A percentile compares a stretch with the other conserved stretches of the same genome.
phyloP scores from a whole-genome alignment of 2,329 filamentous ascomycete species.

The Paramyrothecium roridum region DNA sequence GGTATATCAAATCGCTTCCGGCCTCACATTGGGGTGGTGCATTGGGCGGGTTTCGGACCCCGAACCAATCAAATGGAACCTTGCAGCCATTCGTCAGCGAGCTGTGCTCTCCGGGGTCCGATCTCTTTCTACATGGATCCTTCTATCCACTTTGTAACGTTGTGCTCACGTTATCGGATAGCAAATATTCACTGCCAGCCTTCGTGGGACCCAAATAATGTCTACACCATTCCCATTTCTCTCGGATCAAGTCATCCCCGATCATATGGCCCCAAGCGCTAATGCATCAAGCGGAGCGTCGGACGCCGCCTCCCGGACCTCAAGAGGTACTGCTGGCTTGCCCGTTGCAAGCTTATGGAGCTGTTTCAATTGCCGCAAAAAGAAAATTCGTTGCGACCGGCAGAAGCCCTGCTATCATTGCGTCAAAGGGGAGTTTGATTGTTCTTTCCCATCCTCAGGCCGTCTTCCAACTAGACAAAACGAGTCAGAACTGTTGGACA shows the following conservation, averaged over 20 bases:
- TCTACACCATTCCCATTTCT: too few species aligned
- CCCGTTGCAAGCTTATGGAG: slow-evolving; percentile 18
- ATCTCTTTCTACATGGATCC: too few species aligned
- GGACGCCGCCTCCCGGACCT: not conserved
- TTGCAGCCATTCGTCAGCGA: not conserved
- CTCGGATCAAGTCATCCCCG: too few species aligned
- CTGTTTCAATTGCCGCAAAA: slow-evolving; percentile 25
- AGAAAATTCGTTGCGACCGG: slow-evolving; percentile 26
- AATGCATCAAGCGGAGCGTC: not conserved
- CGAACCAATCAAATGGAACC: not conserved
- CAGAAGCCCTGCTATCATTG: slow-evolving; percentile 24
- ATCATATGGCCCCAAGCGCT: too few species aligned
- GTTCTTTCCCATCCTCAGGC: slow-evolving; percentile 26
- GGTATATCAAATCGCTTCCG: too few species aligned
- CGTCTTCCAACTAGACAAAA: slow-evolving; percentile 19
- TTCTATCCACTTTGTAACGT: too few species aligned
- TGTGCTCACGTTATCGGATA: too few species aligned
- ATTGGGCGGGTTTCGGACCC: not conserved
- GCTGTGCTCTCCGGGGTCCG: too few species aligned
- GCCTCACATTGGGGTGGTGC: too few species aligned
- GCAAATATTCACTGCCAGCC: too few species aligned
- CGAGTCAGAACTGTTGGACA: slow-evolving; percentile 15
- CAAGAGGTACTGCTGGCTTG: not conserved
- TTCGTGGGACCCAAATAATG: too few species aligned
- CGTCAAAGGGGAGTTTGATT: slow-evolving; percentile 18